These are phyloP conservation scores for Penicillium glabrum DNA, from an alignment of 2,329 filamentous ascomycete species.

Conservation along the genomic window DNA sequence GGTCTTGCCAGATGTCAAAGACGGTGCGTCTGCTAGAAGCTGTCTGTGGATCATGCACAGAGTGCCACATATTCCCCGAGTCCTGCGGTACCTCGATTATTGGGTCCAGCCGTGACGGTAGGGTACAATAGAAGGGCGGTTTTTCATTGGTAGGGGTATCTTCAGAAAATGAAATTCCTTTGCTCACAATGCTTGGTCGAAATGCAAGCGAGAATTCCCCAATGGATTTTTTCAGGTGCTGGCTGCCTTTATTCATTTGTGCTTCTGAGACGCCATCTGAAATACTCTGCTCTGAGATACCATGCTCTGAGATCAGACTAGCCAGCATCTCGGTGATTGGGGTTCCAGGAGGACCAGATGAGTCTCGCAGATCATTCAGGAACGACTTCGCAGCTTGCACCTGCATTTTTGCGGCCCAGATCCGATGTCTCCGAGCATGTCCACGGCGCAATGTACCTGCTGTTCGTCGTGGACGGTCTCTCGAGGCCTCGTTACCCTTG, in stretches of 20 bases:
- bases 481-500: background rate
- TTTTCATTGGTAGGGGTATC: background rate
- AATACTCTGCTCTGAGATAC: slow-evolving; percentile 3
- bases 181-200: background rate
- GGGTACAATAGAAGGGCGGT: background rate
- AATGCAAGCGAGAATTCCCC: background rate
- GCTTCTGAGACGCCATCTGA: background rate
- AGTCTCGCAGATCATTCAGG: slow-evolving; percentile 14
- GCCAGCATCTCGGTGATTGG: slow-evolving; percentile 30
- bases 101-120: background rate
- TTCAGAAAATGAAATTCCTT: background rate
- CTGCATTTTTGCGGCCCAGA: slow-evolving; percentile 41
- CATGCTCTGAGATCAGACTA: slow-evolving; percentile 15
- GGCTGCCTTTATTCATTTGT: background rate
- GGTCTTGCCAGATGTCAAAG: background rate
- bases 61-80: background rate
- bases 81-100: background rate
- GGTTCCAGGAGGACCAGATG: slow-evolving; percentile 37
- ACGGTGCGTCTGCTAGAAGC: background rate
- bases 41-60: background rate
- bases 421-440: slow-evolving; percentile 29
- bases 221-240: background rate
- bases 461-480: background rate
- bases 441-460: background rate
- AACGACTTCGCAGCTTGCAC: slow-evolving; percentile 21